phyloP scores from a whole-genome alignment of 2,329 filamentous ascomycete species.

The Didymosphaeria variabile region DNA sequence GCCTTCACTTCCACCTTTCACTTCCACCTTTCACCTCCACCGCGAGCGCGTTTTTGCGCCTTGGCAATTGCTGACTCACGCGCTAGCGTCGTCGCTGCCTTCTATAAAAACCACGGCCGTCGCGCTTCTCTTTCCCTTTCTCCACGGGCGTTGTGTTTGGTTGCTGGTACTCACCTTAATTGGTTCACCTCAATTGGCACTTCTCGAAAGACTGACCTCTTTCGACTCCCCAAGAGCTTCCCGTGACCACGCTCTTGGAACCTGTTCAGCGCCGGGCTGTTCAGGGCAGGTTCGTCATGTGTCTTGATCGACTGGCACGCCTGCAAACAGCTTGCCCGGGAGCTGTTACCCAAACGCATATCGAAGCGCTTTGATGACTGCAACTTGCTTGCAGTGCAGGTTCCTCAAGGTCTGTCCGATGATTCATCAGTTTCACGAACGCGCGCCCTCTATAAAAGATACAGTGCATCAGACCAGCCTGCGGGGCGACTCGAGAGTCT shows the following conservation, averaged over 20 bases:
- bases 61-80: neutral
- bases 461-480: neutral
- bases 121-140: neutral
- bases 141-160: neutral
- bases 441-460: neutral
- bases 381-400: neutral
- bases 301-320: neutral
- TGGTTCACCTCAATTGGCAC: no score
- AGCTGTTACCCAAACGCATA: neutral
- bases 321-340: neutral
- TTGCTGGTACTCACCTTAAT: no score
- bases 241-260: neutral
- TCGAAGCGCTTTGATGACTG: constrained; percentile 3
- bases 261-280: neutral
- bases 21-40: neutral
- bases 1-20: neutral
- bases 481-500: neutral
- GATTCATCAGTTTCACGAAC: neutral
- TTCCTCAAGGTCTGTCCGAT: constrained; percentile 2
- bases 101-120: neutral
- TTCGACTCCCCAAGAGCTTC: neutral
- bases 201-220: no score
- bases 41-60: neutral
- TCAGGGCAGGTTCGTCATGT: neutral
- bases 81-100: neutral